These are phyloP conservation scores for Hypoxylon sp. DNA, from an alignment of 2,329 filamentous ascomycete genomes.

Conservation along the genomic window DNA sequence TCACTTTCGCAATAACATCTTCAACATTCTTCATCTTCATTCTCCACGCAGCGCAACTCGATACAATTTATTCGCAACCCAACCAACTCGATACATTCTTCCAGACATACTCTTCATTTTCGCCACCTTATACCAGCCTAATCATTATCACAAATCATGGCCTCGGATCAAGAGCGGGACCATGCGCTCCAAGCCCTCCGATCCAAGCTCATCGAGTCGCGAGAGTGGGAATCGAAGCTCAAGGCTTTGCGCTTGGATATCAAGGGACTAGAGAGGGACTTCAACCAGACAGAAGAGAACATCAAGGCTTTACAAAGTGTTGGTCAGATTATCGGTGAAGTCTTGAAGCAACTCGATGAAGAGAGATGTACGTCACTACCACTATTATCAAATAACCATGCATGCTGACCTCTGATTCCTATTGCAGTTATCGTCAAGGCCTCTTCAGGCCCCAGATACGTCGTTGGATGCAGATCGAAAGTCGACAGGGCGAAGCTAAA, in stretches of 20 bases:
- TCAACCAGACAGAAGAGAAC: slow-evolving; percentile 97
- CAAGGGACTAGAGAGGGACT: slow-evolving; percentile 93
- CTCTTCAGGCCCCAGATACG: slow-evolving; percentile 95
- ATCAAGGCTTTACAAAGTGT: slow-evolving; percentile 99
- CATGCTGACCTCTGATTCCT: slow-evolving; percentile 3
- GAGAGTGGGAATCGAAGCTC: slow-evolving; percentile 98
- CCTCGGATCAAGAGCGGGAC: slow-evolving; percentile 67
- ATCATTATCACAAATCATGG: slow-evolving; percentile 49
- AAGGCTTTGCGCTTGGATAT: slow-evolving; percentile 94
- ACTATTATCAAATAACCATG: not conserved
- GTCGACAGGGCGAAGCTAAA: slow-evolving; percentile 97
- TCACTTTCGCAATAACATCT: slow-evolving; percentile 14
- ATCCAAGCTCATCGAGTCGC: slow-evolving; percentile 85
- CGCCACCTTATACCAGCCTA: slow-evolving; percentile 1
- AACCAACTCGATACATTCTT: not conserved
- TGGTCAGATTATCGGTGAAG: slow-evolving; percentile 98
- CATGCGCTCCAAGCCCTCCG: slow-evolving; percentile 82
- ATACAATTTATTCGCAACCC: not conserved
- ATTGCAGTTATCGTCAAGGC: slow-evolving; percentile 92
- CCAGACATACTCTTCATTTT: not conserved
- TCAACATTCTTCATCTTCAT: not conserved
- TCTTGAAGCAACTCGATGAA: slow-evolving; percentile 97
- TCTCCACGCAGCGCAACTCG: slow-evolving; percentile 1
- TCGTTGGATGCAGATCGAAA: slow-evolving; percentile 97
- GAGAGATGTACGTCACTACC: slow-evolving; percentile 87